Evolutionary conservation across 306 rosid species (phyloP).

Genomic region (Corylus heterophylla): DNA sequence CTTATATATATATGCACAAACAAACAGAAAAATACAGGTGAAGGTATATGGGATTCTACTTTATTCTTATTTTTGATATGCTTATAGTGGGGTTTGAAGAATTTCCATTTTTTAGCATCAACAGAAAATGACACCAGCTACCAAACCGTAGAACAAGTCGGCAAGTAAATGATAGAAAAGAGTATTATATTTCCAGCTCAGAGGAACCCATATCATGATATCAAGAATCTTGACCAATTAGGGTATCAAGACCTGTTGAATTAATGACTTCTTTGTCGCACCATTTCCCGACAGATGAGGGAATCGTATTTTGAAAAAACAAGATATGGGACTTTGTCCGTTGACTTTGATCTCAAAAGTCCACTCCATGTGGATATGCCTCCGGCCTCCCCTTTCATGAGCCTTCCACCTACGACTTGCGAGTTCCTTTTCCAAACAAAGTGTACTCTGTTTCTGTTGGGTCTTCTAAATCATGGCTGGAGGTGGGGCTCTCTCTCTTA

Average conservation of each 20-base stretch:
- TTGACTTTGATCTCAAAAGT: not conserved
- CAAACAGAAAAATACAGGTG: not conserved
- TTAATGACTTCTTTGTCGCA: not conserved
- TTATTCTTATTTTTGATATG: too few relatives aligned
- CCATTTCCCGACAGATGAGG: not conserved
- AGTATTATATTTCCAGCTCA: not conserved
- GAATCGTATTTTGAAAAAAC: not conserved
- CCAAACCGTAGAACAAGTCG: not conserved
- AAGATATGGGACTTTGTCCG: not conserved
- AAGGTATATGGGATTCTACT: conserved; percentile 5
- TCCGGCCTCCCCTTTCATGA: too few relatives aligned
- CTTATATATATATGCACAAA: not conserved
- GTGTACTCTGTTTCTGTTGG: too few relatives aligned
- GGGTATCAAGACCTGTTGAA: not conserved
- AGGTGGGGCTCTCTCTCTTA: too few relatives aligned
- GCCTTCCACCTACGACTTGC: too few relatives aligned
- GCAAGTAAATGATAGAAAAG: not conserved
- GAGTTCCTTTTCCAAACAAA: too few relatives aligned
- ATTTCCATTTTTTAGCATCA: conserved; percentile 3
- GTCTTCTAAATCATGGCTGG: too few relatives aligned
- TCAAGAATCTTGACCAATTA: not conserved
- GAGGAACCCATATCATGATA: not conserved
- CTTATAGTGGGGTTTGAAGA: not conserved
- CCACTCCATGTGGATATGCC: not conserved
- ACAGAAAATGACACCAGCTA: not conserved